These are phyloP conservation scores for Cyberlindnera japonica DNA, from an alignment of 805 yeast genomes.

Conservation along the genomic window DNA sequence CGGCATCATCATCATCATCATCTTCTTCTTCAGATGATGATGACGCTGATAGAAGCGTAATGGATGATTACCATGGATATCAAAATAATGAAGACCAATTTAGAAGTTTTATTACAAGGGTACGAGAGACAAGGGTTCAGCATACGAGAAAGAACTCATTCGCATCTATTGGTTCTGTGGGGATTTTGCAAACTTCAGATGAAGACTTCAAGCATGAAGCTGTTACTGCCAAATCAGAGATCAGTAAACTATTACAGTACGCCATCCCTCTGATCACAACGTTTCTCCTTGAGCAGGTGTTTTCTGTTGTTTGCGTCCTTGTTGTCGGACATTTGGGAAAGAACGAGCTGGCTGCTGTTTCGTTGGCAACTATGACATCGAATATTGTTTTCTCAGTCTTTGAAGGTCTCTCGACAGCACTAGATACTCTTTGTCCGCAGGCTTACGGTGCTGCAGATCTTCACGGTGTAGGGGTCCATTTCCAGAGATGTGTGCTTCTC, in stretches of 20 bases:
- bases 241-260: slow-evolving; percentile 34
- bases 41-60: slow-evolving; percentile 9
- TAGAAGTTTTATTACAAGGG: slow-evolving; percentile 21
- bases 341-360: slow-evolving; percentile 76
- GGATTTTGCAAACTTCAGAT: slow-evolving; percentile 18
- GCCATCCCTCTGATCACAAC: slow-evolving; percentile 58
- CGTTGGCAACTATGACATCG: slow-evolving; percentile 80
- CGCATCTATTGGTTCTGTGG: slow-evolving; percentile 23
- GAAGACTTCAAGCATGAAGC: slow-evolving; percentile 31
- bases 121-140: slow-evolving; percentile 17
- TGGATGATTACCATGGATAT: slow-evolving; percentile 23
- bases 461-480: slow-evolving; percentile 66
- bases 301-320: slow-evolving; percentile 54
- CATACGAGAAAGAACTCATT: slow-evolving; percentile 18
- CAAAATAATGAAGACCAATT: slow-evolving; percentile 22
- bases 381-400: slow-evolving; percentile 75
- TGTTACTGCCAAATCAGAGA: slow-evolving; percentile 36
- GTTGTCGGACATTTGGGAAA: slow-evolving; percentile 83
- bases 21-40: too few relatives aligned
- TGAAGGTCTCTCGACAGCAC: slow-evolving; percentile 78
- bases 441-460: slow-evolving; percentile 77
- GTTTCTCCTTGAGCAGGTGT: slow-evolving; percentile 53
- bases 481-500: slow-evolving; percentile 63
- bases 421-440: slow-evolving; percentile 82
- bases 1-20: too few relatives aligned